Evolutionary conservation across 495 filamentous ascomycete genomes (phyloP), one percentile per base, ranked within the genome.

Genomic region (Penicillium diatomitis): DNA sequence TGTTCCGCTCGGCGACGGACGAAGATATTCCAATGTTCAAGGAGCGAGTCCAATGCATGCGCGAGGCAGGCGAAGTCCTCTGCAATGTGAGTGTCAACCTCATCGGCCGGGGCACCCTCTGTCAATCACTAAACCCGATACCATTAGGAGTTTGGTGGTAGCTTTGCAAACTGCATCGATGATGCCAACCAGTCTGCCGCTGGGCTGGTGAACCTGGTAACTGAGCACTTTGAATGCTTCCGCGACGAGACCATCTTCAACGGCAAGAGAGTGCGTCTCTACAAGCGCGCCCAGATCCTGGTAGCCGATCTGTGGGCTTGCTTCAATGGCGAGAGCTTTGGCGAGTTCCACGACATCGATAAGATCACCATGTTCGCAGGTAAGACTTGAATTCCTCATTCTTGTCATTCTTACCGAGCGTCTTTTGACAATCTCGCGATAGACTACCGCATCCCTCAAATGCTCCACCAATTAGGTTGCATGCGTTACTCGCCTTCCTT

Each of bases 341-440:
- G 92, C 9, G 67, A 75, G n/a, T 99, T 99, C 58, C 58, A 82
- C 30, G 94, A 99, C 57, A 95, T 99, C 45, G 81, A 89, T 60
- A 86, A 87, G 55, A 85, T 99, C 60, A 99, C 94, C 51, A 96
- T 96, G 87, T 99, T 97, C 69, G 90, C 92, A 49, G 79, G 78
- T 80, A 66, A 40, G 67, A 29, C 34, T 6, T 10, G 44, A n/a
- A 8, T 2, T 11, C 4, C 8, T 3, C 3, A 10, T 1, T 8
- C 6, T 5, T 20, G 31, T 30, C 9, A 20, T 5, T 38, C 29
- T 10, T 27, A 20, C 20, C 20, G 27, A n/a, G 32, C 9, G 30
- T 52, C 11, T 30, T 34, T 5, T 46, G 31, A 46, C 32, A 44
- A 4, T 2, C 5, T 30, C 3, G n/a, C 0, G 10, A n/a, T 32